These are phyloP conservation scores for Botryosphaeria agaves DNA, from an alignment of 2,329 filamentous ascomycete species.

Conservation along the genomic window DNA sequence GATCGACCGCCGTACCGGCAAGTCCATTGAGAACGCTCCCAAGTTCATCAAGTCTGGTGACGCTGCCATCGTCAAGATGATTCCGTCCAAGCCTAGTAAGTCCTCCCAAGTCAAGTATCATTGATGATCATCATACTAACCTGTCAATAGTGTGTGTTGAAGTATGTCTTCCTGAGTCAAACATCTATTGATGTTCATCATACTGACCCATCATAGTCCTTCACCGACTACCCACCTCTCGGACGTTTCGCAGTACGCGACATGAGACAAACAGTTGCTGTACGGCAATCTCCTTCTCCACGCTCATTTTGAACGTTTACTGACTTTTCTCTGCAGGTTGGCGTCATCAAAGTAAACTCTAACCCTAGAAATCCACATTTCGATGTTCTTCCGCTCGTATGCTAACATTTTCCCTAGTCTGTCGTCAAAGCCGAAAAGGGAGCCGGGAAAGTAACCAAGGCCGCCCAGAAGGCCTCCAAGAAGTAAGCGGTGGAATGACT, in stretches of 20 bases:
- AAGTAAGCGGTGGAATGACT: not conserved
- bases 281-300: not conserved
- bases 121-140: not conserved
- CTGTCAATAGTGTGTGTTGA: not conserved
- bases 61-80: slow-evolving; percentile 99
- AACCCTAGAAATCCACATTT: no score
- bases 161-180: not conserved
- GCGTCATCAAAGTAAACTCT: not conserved
- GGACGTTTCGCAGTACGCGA: slow-evolving; percentile 99
- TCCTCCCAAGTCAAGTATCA: no score
- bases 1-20: slow-evolving; percentile 99
- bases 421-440: not conserved
- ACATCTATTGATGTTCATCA: not conserved
- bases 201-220: slow-evolving; percentile 41
- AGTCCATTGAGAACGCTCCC: slow-evolving; percentile 77
- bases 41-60: slow-evolving; percentile 99
- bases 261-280: slow-evolving; percentile 37
- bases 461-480: not conserved
- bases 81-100: slow-evolving; percentile 93
- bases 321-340: not conserved
- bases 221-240: slow-evolving; percentile 98
- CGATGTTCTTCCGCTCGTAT: no score
- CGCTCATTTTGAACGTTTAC: not conserved
- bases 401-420: no score
- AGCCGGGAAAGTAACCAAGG: not conserved